Base-by-base conservation (phyloP, 2,329 filamentous ascomycete genomes). In the Claviceps pusilla region DNA sequence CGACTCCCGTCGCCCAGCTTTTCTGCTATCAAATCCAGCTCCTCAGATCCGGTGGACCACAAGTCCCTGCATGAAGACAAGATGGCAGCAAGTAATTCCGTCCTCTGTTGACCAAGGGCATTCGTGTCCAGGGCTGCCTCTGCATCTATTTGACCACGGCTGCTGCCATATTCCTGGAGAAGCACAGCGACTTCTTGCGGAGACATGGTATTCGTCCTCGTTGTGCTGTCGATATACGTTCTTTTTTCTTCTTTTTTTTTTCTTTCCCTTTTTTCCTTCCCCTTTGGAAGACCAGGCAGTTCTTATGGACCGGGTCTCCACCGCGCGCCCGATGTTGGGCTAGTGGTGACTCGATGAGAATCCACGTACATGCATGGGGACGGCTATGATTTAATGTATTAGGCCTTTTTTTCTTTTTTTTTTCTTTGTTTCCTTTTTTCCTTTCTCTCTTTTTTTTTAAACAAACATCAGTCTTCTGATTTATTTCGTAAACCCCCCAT, bases 1-100 rank as follows among this genome's bases (percentile, higher is more conserved):
- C 79, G 71, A 58, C 78, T 79, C 5, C 72, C 76, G 59, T 82
- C 74, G 1, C 74, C 79, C 0, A 82, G 62, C 55, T 73, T 75
- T 62, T 80, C 73, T 1, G 75, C 73, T 43, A 77, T 66, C 2
- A 61, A 54, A 53, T 76, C 73, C 16, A 82, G 65, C 0, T 73
- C 68, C 9, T 65, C 58, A 0, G 68, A 70, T 1, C 66, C 65
- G 7, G 72, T 60, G 39, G 68, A 64, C 66, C 72, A 74, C 4
- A 74, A 65, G 19, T 72, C 60, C 50, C 69, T 65, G 16, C 72
- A 71, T 2, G 62, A 62, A 7, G 60, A 60, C 43, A 77, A 62
- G 0, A 78, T 68, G 0, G 64, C 63, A 9, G 63, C 62, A 16
- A 79, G 59, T 6, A 65, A 45, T 10, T 63, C 58, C 0, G 61